Evolutionary conservation across 75 land plant species (phyloP), one percentile per base, ranked within the genome.

Genomic region (Picea glauca): DNA sequence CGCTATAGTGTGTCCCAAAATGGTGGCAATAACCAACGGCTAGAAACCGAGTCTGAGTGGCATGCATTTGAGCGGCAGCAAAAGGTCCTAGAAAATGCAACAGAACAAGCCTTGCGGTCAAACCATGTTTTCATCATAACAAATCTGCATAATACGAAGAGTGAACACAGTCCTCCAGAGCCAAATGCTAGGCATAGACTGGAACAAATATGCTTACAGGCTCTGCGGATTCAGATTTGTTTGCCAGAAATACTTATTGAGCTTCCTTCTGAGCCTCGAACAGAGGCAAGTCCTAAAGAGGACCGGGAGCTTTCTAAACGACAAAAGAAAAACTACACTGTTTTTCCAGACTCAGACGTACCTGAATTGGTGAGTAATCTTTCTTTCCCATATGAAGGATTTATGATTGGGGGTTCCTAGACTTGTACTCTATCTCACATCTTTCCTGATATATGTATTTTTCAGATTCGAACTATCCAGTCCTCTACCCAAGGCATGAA

Each of bases 21-120:
- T 7, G 30, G 76, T 58, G 76, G 60, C 35, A 56, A 57, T 30
- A 75, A 23, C 35, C 59, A 75, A 14, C 30, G 33, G 58, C 35
- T 30, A 60, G 84, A 74, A 61, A 59, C 77, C 26, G 78, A 81
- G 57, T 65, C 77, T 50, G 75, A 64, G 43, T 72, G 60, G 75
- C 77, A 56, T 18, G 67, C 63, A 18, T 76, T 88, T 64, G 65
- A 90, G 40, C 68, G 76, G 11, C 93, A 84, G 18, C 85, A 84
- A 62, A 96, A 89, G 76, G 59, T 84, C 80, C 81, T 96, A 40
- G 75, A 88, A 32, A 81, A 81, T 77, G 78, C 84, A 73, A 96
- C 96, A 43, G 92, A 94, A 38, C 93, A 85, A 58, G 97, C 94
- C 13, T 88, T 96, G 58, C 79, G 83, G 35, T 86, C 85, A 78